phyloP scores from a whole-genome alignment of 371 early-diverging fungal genomes.

The Syncephalastrum racemosum region DNA sequence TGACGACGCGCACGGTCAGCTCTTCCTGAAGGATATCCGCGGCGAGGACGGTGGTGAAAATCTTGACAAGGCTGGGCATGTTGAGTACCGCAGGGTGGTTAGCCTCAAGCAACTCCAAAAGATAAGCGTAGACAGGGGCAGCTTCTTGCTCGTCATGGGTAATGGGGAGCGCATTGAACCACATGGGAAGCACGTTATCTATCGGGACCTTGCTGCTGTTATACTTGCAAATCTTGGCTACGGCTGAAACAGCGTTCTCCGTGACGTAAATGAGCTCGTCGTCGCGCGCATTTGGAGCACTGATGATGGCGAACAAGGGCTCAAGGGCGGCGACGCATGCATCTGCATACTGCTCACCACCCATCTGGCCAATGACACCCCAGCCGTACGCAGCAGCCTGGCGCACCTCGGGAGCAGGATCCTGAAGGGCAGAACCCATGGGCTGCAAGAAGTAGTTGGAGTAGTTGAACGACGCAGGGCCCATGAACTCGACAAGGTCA shows the following conservation, averaged over 20 bases:
- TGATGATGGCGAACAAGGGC: conserved; percentile 64
- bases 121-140: conserved; percentile 70
- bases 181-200: conserved; percentile 66
- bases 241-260: conserved; percentile 88
- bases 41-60: conserved; percentile 71
- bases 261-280: conserved; percentile 80
- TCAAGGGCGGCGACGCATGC: conserved; percentile 65
- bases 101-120: conserved; percentile 71
- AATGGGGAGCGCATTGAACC: conserved; percentile 84
- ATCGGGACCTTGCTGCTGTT: conserved; percentile 59
- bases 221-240: conserved; percentile 84
- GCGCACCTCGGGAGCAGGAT: conserved; percentile 71
- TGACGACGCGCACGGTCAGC: conserved; percentile 61
- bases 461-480: conserved; percentile 75
- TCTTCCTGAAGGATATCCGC: conserved; percentile 60
- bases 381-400: conserved; percentile 94
- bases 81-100: conserved; percentile 64
- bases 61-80: conserved; percentile 65
- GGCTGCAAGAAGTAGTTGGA: conserved; percentile 70
- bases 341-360: conserved; percentile 75
- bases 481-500: conserved; percentile 88
- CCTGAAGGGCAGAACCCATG: conserved; percentile 65
- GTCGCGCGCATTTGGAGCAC: conserved; percentile 62
- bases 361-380: conserved; percentile 85
- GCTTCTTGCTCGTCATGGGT: conserved; percentile 88